Evolutionary conservation across 2,329 filamentous ascomycete genomes (phyloP).

Genomic region (Cladophialophora chaetospira): DNA sequence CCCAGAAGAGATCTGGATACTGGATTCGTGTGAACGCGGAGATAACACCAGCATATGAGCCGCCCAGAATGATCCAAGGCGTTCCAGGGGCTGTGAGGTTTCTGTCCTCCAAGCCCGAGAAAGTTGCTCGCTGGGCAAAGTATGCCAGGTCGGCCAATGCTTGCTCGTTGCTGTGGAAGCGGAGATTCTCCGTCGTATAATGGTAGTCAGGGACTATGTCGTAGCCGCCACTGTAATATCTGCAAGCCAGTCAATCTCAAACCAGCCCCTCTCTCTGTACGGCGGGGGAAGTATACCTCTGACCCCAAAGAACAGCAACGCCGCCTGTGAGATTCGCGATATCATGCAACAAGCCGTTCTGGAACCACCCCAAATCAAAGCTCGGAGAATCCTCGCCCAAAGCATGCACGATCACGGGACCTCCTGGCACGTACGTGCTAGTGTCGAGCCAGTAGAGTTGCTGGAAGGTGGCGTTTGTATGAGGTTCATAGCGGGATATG

Average conservation of each 20-base stretch:
- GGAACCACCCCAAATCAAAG: slow-evolving; percentile 68
- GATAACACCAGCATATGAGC: slow-evolving; percentile 79
- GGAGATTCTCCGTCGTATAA: slow-evolving; percentile 67
- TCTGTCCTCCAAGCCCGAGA: slow-evolving; percentile 66
- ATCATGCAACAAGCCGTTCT: slow-evolving; percentile 74
- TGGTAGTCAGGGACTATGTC: slow-evolving; percentile 68
- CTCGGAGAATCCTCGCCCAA: slow-evolving; percentile 65
- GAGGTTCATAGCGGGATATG: slow-evolving; percentile 23
- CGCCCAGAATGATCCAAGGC: slow-evolving; percentile 78
- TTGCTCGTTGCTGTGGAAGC: slow-evolving; percentile 82
- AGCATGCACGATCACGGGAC: slow-evolving; percentile 76
- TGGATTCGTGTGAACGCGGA: slow-evolving; percentile 72
- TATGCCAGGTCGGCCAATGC: slow-evolving; percentile 78
- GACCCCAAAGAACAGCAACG: slow-evolving; percentile 77
- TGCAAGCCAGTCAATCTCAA: slow-evolving; percentile 55
- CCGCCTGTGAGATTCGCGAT: slow-evolving; percentile 71
- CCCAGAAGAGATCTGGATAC: slow-evolving; percentile 79
- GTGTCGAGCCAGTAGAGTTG: slow-evolving; percentile 80
- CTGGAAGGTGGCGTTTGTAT: slow-evolving; percentile 49
- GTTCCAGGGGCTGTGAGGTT: slow-evolving; percentile 66
- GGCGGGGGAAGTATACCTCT: slow-evolving; percentile 60
- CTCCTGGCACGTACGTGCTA: slow-evolving; percentile 71
- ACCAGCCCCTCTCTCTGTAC: neutral
- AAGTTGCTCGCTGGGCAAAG: slow-evolving; percentile 72
- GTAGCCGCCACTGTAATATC: slow-evolving; percentile 68